phyloP scores from a whole-genome alignment of 176 grass and related monocot genomes.

The Aegilops tauschii region DNA sequence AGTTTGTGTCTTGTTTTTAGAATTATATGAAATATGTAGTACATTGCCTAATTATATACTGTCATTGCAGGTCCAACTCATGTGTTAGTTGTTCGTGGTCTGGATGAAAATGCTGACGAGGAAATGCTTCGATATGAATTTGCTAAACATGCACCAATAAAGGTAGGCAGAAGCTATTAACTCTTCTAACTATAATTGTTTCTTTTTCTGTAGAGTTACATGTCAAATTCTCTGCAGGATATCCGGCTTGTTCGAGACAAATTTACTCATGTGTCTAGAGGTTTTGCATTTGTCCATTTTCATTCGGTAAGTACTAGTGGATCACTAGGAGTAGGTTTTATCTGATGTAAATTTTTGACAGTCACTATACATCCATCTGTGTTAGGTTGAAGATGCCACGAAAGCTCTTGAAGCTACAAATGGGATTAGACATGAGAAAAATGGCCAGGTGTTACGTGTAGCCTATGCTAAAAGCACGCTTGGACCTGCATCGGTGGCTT shows the following conservation, averaged over 20 bases:
- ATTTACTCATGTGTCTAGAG: slow-evolving; percentile 98
- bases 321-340: slow-evolving; percentile 11
- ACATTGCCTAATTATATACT: slow-evolving; percentile 21
- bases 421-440: slow-evolving; percentile 87
- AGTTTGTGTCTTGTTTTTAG: slow-evolving; percentile 22
- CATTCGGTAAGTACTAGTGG: slow-evolving; percentile 64
- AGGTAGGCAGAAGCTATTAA: slow-evolving; percentile 47
- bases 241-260: slow-evolving; percentile 96
- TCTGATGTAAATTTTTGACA: slow-evolving; percentile 12
- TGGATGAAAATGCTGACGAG: slow-evolving; percentile 98
- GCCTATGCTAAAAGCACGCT: slow-evolving; percentile 97
- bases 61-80: slow-evolving; percentile 82
- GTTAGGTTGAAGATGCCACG: slow-evolving; percentile 90
- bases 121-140: slow-evolving; percentile 99
- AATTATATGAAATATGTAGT: slow-evolving; percentile 27
- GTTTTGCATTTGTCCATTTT: slow-evolving; percentile 98
- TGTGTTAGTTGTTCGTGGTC: slow-evolving; percentile 97
- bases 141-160: slow-evolving; percentile 92
- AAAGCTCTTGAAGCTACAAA: slow-evolving; percentile 99
- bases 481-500: slow-evolving; percentile 64
- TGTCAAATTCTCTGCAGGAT: slow-evolving; percentile 57
- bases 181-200: slow-evolving; percentile 6
- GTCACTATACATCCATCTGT: slow-evolving; percentile 20
- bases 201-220: slow-evolving; percentile 1
- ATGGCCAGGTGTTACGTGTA: slow-evolving; percentile 87